Evolutionary conservation across 2,329 filamentous ascomycete genomes (phyloP).

Genomic region (Leptographium wingfieldii): DNA sequence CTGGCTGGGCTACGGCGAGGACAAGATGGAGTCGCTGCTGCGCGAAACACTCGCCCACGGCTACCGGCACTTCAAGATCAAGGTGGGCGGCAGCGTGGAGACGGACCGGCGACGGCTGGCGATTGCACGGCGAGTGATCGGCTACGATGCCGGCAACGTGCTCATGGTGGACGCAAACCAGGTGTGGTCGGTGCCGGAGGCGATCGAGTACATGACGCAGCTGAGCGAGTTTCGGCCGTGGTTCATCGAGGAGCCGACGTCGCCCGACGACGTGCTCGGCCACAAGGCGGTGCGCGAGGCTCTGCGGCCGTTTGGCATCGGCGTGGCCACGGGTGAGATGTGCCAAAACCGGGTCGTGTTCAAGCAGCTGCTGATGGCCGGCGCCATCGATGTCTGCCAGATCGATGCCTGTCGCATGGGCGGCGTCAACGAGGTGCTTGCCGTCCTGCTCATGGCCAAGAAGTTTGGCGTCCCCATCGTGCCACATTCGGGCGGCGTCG

Average conservation of each 20-base stretch:
- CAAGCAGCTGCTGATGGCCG: conserved; percentile 74
- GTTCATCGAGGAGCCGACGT: conserved; percentile 93
- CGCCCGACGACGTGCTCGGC: conserved; percentile 77
- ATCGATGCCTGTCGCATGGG: conserved; percentile 84
- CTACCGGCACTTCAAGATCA: conserved; percentile 82
- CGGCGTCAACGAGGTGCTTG: conserved; percentile 82
- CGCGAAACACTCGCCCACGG: conserved; percentile 63
- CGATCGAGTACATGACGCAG: conserved; percentile 74
- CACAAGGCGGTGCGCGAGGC: conserved; percentile 78
- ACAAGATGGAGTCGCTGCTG: conserved; percentile 68
- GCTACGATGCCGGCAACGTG: conserved; percentile 57
- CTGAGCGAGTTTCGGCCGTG: conserved; percentile 75
- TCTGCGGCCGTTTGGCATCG: conserved; percentile 60
- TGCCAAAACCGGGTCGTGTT: conserved; percentile 90
- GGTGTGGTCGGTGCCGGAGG: conserved; percentile 82
- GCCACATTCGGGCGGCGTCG: conserved; percentile 80
- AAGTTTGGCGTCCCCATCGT: conserved; percentile 73
- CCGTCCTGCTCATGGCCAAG: conserved; percentile 75
- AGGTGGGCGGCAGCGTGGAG: conserved; percentile 64
- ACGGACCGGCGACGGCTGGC: conserved; percentile 57
- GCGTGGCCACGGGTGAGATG: conserved; percentile 88
- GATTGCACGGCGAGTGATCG: conserved; percentile 69
- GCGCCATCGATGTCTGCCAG: conserved; percentile 78
- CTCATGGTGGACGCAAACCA: conserved; percentile 94
- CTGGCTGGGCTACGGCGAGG: conserved; percentile 83